Conservation (phyloP, 495 filamentous ascomycete genomes). For the Trichoderma gamsii region DNA sequence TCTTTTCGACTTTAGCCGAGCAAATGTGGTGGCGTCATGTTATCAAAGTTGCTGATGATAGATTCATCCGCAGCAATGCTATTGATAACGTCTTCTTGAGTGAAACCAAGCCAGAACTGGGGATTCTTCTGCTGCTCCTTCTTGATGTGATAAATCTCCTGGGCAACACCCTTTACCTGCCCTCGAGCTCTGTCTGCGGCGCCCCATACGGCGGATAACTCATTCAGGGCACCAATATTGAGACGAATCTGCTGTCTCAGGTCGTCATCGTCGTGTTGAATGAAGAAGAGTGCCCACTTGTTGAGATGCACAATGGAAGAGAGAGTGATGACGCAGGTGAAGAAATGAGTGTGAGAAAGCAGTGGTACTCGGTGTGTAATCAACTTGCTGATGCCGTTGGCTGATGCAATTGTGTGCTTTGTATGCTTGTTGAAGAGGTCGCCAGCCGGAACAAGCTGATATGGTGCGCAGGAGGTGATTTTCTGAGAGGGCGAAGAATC, state of each 20-base stretch:
- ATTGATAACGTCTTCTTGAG: conserved; percentile 49
- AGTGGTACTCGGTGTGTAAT: conserved; percentile 70
- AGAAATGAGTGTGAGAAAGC: conserved; percentile 77
- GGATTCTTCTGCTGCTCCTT: conserved; percentile 47
- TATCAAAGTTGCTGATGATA: conserved; percentile 48
- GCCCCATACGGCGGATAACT: conserved; percentile 68
- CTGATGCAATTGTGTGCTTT: conserved; percentile 70
- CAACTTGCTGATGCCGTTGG: conserved; percentile 69
- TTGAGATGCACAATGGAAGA: conserved; percentile 56
- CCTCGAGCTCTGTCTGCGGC: conserved; percentile 65
- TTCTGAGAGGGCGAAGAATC: conserved; percentile 48
- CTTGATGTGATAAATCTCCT: conserved; percentile 55
- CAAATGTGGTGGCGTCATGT: conserved; percentile 22
- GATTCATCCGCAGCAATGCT: conserved; percentile 47
- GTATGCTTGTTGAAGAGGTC: conserved; percentile 65
- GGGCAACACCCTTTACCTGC: conserved; percentile 67
- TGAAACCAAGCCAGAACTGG: conserved; percentile 47
- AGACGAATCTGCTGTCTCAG: conserved; percentile 74
- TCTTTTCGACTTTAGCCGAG: not conserved
- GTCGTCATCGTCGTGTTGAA: conserved; percentile 56
- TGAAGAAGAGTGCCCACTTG: conserved; percentile 52
- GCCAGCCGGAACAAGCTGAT: conserved; percentile 46
- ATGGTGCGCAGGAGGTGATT: conserved; percentile 54
- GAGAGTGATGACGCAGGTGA: conserved; percentile 77
- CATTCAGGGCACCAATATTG: conserved; percentile 76